Conservation (phyloP, 2,329 filamentous ascomycete species). For the Chrysosporium keratinophilum region DNA sequence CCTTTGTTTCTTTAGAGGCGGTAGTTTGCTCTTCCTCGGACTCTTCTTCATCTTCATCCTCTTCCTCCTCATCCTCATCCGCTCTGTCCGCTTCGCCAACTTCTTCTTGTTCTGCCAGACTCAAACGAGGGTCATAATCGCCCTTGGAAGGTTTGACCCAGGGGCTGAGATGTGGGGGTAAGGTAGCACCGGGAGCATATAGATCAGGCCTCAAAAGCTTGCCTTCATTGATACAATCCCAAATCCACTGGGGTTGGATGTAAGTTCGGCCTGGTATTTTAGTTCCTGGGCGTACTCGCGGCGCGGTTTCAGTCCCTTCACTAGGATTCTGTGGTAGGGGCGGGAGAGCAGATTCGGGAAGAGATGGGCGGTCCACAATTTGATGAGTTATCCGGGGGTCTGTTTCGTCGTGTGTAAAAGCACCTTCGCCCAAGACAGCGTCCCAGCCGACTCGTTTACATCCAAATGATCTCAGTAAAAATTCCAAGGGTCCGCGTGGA, state of each 20-base stretch:
- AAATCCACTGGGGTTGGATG: slow-evolving; percentile 95
- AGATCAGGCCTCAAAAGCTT: slow-evolving; percentile 76
- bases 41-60: slow-evolving; percentile 36
- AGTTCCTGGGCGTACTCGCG: slow-evolving; percentile 48
- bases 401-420: slow-evolving; percentile 80
- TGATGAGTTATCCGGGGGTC: slow-evolving; percentile 91
- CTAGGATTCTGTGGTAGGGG: slow-evolving; percentile 36
- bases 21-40: slow-evolving; percentile 33
- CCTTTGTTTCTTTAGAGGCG: slow-evolving; percentile 32
- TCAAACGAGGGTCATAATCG: slow-evolving; percentile 80
- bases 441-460: slow-evolving; percentile 97
- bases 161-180: slow-evolving; percentile 90
- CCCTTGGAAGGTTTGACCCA: slow-evolving; percentile 83
- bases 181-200: slow-evolving; percentile 77
- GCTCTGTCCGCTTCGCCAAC: slow-evolving; percentile 71
- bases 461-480: slow-evolving; percentile 84
- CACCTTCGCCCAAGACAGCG: slow-evolving; percentile 74
- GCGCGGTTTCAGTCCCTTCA: slow-evolving; percentile 39
- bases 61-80: slow-evolving; percentile 48
- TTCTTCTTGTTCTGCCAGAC: slow-evolving; percentile 76
- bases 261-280: slow-evolving; percentile 87
- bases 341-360: slow-evolving; percentile 48
- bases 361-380: slow-evolving; percentile 77
- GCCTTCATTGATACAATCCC: slow-evolving; percentile 91
- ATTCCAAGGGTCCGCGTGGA: slow-evolving; percentile 79